phyloP scores from a whole-genome alignment of 2,329 filamentous ascomycete species.

The Atkinsonella hypoxylon region DNA sequence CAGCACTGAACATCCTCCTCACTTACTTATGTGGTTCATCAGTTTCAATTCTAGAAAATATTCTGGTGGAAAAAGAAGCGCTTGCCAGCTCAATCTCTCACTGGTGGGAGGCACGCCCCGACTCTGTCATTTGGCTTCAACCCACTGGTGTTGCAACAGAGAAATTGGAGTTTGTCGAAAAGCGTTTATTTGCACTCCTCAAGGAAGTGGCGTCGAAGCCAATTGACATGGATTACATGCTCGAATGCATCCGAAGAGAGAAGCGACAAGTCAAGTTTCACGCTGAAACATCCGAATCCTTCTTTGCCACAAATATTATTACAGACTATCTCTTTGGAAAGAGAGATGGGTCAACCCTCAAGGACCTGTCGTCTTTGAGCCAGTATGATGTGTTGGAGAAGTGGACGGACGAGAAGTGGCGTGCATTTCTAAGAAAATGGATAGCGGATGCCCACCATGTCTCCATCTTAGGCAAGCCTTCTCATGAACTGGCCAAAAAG shows the following conservation, averaged over 20 bases:
- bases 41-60: conserved; percentile 82
- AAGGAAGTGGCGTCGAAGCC: conserved; percentile 68
- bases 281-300: conserved; percentile 68
- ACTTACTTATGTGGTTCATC: conserved; percentile 89
- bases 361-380: conserved; percentile 40
- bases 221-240: conserved; percentile 81
- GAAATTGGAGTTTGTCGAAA: conserved; percentile 72
- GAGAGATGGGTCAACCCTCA: conserved; percentile 67
- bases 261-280: conserved; percentile 71
- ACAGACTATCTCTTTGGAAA: conserved; percentile 85
- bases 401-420: conserved; percentile 82
- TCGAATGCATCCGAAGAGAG: conserved; percentile 74
- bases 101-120: conserved; percentile 67
- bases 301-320: conserved; percentile 78
- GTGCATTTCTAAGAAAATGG: conserved; percentile 69
- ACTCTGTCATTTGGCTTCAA: conserved; percentile 74
- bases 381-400: conserved; percentile 59
- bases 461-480: conserved; percentile 80
- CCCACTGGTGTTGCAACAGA: conserved; percentile 79
- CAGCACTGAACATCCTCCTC: conserved; percentile 68
- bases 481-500: conserved; percentile 63
- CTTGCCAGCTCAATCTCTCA: conserved; percentile 77
- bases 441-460: conserved; percentile 76
- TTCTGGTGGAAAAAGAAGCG: conserved; percentile 85
- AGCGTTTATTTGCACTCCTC: conserved; percentile 73